Evolutionary conservation across 495 filamentous ascomycete species (phyloP).

Genomic region (Achaetomiella virescens): DNA sequence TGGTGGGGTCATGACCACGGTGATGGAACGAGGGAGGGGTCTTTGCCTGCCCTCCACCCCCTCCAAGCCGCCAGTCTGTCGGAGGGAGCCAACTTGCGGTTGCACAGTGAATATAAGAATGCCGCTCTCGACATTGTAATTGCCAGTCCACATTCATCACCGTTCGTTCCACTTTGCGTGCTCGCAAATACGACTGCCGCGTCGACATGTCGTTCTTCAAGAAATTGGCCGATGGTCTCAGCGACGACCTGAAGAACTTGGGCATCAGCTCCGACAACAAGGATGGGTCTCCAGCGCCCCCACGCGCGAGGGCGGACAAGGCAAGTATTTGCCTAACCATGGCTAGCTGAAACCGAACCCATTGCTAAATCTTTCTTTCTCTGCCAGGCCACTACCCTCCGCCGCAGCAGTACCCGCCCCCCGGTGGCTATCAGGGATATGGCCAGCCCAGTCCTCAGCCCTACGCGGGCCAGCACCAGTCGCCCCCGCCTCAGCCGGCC

Average conservation of each 20-base stretch:
- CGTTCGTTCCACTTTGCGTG: too few species aligned
- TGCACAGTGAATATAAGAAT: not conserved
- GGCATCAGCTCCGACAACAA: slow-evolving; percentile 19
- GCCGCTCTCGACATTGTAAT: not conserved
- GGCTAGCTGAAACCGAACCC: not conserved
- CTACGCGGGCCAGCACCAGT: slow-evolving; percentile 13
- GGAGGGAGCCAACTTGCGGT: slow-evolving; percentile 3
- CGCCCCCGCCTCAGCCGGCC: slow-evolving; percentile 7
- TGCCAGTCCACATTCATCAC: too few species aligned
- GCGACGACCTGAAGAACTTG: slow-evolving; percentile 16
- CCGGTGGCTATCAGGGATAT: too few species aligned
- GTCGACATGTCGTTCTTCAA: slow-evolving; percentile 29
- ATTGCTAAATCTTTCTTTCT: not conserved
- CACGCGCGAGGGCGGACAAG: slow-evolving; percentile 6
- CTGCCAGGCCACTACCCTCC: slow-evolving; percentile 13
- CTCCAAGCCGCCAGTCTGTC: not conserved
- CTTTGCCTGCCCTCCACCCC: not conserved
- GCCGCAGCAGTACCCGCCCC: slow-evolving; percentile 19
- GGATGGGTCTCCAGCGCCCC: not conserved
- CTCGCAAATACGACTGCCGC: too few species aligned
- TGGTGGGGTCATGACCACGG: not conserved
- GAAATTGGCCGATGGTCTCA: slow-evolving; percentile 22
- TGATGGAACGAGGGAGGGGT: not conserved
- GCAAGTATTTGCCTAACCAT: not conserved
- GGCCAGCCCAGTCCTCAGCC: slow-evolving; percentile 19